Base-by-base conservation (phyloP, 805 yeast species). In the Ogataea chonburiensis region DNA sequence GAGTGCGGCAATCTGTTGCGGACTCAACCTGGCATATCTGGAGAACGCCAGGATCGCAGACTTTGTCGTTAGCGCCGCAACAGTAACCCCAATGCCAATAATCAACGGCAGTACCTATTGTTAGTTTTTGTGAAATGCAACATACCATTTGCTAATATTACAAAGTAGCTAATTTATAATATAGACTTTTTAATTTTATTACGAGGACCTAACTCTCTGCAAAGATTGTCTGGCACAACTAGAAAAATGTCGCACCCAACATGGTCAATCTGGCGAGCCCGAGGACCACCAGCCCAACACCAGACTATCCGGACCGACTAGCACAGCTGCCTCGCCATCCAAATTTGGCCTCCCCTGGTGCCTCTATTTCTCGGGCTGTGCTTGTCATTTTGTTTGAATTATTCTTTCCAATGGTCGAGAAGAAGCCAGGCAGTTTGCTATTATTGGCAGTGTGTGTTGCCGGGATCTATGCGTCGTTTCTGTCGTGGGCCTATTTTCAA, bases 401-500 rank as follows among this genome's bases (percentile, higher is more conserved):
- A 26, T 26, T 12, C 12, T n/a, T n/a, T n/a, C n/a, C 5, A 4
- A 18, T 13, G 19, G 22, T 3, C 13, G 28, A 17, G 11, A 27
- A 13, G 17, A 17, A 18, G 20, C 11, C 17, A 25, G 8, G 12
- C 13, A 10, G 24, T 24, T 10, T n/a, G 14, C 17, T 45, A 8
- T 35, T 45, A 5, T 34, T 62, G 14, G 24, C 50, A 4, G 26
- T 64, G 4, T 70, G 73, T 38, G 63, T 68, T 1, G 29, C 49
- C 7, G 97, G 97, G 0, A 85, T 93, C 23, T 93, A 93, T 54
- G 77, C 76, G 2, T 82, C 96, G 31, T 93, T 93, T 52, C 64
- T 93, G 17, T 72, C 91, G 2, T 93, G 98, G 98, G 88, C 95
- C 0, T 73, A 86, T 23, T 73, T 93, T 9, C 98, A 93, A 55